Percentiles rank a stretch among this genome's conserved stretches.
These are phyloP conservation scores for Coprinopsis marcescibilis DNA, from an alignment of 768 basidiomycete genomes.

Conservation along the genomic window DNA sequence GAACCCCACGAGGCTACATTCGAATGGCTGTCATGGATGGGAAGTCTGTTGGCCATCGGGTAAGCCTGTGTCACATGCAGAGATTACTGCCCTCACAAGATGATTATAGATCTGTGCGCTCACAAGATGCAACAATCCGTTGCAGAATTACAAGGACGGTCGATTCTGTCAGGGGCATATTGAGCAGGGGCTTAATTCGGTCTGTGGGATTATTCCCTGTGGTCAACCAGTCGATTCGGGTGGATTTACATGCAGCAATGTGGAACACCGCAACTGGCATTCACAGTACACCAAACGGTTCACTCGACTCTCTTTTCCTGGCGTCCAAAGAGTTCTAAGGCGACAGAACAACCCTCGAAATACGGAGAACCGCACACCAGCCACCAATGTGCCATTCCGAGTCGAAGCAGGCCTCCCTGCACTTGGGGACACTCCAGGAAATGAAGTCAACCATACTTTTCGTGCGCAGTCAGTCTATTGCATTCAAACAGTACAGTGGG, in stretches of 20 bases:
- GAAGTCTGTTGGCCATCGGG: slow-evolving; percentile 21
- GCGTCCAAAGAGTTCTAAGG: slow-evolving; percentile 21
- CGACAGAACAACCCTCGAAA: slow-evolving; percentile 11
- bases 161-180: slow-evolving; percentile 23
- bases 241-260: slow-evolving; percentile 15
- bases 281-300: slow-evolving; percentile 14
- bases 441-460: slow-evolving; percentile 11
- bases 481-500: slow-evolving; percentile 20
- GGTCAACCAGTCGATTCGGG: slow-evolving; percentile 3
- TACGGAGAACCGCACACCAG: background rate
- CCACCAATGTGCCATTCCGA: background rate
- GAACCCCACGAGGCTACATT: slow-evolving; percentile 16
- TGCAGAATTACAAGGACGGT: slow-evolving; percentile 25
- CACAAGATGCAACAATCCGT: slow-evolving; percentile 14
- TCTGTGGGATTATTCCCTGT: slow-evolving; percentile 23
- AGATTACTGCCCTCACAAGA: background rate
- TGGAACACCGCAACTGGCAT: slow-evolving; percentile 17
- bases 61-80: background rate
- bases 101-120: slow-evolving; percentile 19
- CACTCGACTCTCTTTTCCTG: slow-evolving; percentile 17
- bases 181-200: slow-evolving; percentile 7
- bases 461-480: slow-evolving; percentile 14
- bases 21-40: slow-evolving; percentile 30
- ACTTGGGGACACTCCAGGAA: slow-evolving; percentile 8
- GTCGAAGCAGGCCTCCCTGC: slow-evolving; percentile 8